These are phyloP conservation scores for Macrocybe gigantea DNA, from an alignment of 768 basidiomycete species.

Conservation along the genomic window DNA sequence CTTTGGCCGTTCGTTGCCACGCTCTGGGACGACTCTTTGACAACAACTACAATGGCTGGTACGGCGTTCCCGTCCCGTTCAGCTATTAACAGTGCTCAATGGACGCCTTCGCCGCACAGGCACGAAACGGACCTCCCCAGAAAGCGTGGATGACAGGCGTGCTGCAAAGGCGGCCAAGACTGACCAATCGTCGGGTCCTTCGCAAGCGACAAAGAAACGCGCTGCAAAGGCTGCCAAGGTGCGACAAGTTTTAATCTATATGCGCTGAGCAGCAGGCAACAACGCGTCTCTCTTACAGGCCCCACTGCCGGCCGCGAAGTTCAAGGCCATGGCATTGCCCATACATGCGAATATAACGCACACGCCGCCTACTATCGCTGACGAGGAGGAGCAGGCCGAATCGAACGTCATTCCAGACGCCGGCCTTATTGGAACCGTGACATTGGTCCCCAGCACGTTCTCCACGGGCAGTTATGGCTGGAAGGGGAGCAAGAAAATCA, in stretches of 20 bases:
- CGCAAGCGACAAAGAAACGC: conserved; percentile 24
- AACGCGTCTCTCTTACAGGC: conserved; percentile 23
- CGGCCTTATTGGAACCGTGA: conserved; percentile 53
- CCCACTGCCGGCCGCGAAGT: conserved; percentile 40
- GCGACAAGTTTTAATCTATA: conserved; percentile 6
- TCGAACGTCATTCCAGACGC: conserved; percentile 39
- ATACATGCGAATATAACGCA: conserved; percentile 60
- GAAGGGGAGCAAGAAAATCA: conserved; percentile 70
- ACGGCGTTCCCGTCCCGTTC: not conserved
- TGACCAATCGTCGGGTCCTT: conserved; percentile 20
- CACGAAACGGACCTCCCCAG: conserved; percentile 42
- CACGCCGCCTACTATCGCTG: conserved; percentile 39
- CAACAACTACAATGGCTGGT: conserved; percentile 10
- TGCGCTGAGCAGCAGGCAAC: not conserved
- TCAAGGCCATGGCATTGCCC: conserved; percentile 64
- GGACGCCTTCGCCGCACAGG: conserved; percentile 9
- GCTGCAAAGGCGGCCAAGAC: conserved; percentile 49
- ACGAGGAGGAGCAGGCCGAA: conserved; percentile 30
- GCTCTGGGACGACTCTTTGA: not conserved
- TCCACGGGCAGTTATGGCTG: conserved; percentile 78
- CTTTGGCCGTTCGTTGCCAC: too few relatives aligned
- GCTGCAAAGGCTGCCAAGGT: conserved; percentile 45
- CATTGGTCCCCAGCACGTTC: conserved; percentile 56
- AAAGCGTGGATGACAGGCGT: conserved; percentile 30
- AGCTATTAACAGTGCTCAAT: not conserved